Conservation (phyloP, 1,139 yeast species). For the Hyphopichia khmerensis region DNA sequence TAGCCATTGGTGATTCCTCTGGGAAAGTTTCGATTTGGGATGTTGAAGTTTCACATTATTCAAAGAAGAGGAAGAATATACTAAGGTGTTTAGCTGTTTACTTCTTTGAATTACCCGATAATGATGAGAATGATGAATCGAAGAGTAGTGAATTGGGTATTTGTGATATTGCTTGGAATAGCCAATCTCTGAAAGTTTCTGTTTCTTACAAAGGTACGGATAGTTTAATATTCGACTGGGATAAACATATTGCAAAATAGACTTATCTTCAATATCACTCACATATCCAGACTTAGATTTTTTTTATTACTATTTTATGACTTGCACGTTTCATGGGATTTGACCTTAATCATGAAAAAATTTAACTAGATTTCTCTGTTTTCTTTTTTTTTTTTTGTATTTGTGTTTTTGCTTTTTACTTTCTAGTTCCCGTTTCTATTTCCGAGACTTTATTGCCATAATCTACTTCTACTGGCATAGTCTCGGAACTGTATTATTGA, state of each 20-base stretch:
- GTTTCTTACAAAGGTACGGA: constrained; percentile 44
- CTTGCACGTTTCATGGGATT: not conserved
- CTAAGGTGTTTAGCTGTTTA: constrained; percentile 27
- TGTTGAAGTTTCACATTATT: constrained; percentile 17
- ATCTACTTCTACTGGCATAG: too few relatives aligned
- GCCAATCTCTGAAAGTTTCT: constrained; percentile 28
- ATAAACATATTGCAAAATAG: not conserved
- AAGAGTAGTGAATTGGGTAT: constrained; percentile 25
- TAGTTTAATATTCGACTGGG: constrained; percentile 35
- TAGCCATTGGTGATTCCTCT: constrained; percentile 64
- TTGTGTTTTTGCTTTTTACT: not conserved
- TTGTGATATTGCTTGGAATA: constrained; percentile 47
- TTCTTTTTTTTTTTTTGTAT: not conserved
- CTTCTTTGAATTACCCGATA: constrained; percentile 12
- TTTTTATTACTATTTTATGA: not conserved
- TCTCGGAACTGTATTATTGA: constrained; percentile 2
- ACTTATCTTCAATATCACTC: too few relatives aligned
- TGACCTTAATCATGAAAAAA: not conserved
- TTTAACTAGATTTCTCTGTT: not conserved
- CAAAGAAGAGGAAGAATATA: constrained; percentile 9
- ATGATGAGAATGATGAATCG: constrained; percentile 4
- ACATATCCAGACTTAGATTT: not conserved
- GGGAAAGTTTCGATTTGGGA: constrained; percentile 61
- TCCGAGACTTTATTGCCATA: not conserved
- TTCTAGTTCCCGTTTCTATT: not conserved